These are phyloP conservation scores for Gymnopilus junonius DNA, from an alignment of 768 basidiomycete species.

Conservation along the genomic window DNA sequence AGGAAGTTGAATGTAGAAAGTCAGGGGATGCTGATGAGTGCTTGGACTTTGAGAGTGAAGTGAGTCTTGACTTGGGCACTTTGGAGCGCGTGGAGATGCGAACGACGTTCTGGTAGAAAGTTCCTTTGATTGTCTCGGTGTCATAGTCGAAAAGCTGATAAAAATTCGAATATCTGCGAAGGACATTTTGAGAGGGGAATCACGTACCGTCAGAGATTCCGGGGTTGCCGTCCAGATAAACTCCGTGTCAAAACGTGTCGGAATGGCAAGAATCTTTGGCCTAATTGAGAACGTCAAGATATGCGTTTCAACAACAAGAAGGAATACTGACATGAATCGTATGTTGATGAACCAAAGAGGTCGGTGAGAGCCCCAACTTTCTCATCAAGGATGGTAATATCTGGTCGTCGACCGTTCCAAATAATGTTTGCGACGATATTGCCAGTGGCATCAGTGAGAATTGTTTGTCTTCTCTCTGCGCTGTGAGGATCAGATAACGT, in stretches of 20 bases:
- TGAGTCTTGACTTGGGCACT: conserved; percentile 24
- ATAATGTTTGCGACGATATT: conserved; percentile 47
- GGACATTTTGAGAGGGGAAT: background rate
- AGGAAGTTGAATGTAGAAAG: conserved; percentile 17
- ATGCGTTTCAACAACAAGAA: background rate
- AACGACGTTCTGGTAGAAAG: conserved; percentile 54
- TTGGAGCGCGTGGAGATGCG: conserved; percentile 41
- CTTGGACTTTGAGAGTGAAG: conserved; percentile 17
- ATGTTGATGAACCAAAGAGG: conserved; percentile 61
- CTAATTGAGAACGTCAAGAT: conserved; percentile 31
- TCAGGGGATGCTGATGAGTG: conserved; percentile 19
- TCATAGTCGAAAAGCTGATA: conserved; percentile 57
- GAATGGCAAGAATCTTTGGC: conserved; percentile 62
- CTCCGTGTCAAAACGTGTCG: conserved; percentile 66
- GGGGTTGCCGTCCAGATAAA: conserved; percentile 64
- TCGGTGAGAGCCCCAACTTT: conserved; percentile 53
- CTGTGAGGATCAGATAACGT: conserved; percentile 18
- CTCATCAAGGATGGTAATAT: conserved; percentile 55
- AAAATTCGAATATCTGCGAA: conserved; percentile 3
- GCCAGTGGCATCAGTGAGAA: conserved; percentile 46
- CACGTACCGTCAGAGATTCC: conserved; percentile 53
- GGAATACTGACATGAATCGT: conserved; percentile 51
- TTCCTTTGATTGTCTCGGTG: conserved; percentile 50
- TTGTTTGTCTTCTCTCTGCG: conserved; percentile 41
- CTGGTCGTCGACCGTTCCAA: conserved; percentile 58